Evolutionary conservation across 305 asterid species (phyloP).

Genomic region (Plantago rigida): DNA sequence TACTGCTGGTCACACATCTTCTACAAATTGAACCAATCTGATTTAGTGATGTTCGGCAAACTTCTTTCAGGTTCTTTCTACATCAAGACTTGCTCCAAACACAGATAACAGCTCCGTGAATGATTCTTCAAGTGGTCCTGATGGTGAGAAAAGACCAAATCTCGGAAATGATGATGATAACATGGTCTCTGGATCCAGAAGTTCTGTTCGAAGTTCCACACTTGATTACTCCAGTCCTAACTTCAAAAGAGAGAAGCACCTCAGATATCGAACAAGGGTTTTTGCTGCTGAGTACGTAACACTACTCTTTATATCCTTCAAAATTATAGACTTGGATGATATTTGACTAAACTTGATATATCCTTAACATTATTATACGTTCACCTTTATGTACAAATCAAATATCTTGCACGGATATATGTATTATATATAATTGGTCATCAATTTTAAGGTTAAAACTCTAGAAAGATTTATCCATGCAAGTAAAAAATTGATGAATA

Average conservation of each 20-base stretch:
- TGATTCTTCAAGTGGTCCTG: slow-evolving; percentile 54
- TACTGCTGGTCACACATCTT: not conserved
- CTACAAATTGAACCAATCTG: not conserved
- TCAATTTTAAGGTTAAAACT: too few relatives aligned
- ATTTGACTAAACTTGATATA: too few relatives aligned
- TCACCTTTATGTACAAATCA: too few relatives aligned
- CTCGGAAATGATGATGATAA: slow-evolving; percentile 74
- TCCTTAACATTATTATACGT: too few relatives aligned
- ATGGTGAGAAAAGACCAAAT: slow-evolving; percentile 49
- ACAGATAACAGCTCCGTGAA: slow-evolving; percentile 36
- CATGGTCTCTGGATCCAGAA: slow-evolving; percentile 79
- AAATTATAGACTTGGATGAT: too few relatives aligned
- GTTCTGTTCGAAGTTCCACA: slow-evolving; percentile 31
- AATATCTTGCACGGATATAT: too few relatives aligned
- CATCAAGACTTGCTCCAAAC: slow-evolving; percentile 49
- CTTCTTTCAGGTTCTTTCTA: slow-evolving; percentile 62
- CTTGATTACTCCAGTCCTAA: slow-evolving; percentile 45
- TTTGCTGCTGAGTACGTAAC: slow-evolving; percentile 94
- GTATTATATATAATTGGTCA: too few relatives aligned
- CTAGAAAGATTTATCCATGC: too few relatives aligned
- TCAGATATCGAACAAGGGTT: slow-evolving; percentile 92
- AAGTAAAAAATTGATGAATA: too few relatives aligned
- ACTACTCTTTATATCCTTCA: slow-evolving; percentile 7
- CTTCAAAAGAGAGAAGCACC: slow-evolving; percentile 74
- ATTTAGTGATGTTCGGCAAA: not conserved